phyloP scores from a whole-genome alignment of 495 filamentous ascomycete genomes.

The Thozetella sp. region DNA sequence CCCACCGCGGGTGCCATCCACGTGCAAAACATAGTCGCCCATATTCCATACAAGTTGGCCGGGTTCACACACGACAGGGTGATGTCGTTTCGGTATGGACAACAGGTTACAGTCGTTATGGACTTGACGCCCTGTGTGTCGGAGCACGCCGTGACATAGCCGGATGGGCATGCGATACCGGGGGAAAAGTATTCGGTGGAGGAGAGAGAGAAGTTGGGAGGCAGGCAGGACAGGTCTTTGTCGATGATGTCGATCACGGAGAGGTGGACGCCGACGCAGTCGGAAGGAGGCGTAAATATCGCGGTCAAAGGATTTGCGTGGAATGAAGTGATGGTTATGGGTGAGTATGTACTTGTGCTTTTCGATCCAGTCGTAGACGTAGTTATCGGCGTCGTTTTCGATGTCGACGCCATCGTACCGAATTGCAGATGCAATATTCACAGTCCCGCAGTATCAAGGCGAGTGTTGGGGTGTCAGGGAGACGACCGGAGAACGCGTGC shows the following conservation, averaged over 20 bases:
- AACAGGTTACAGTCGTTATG: slow-evolving; percentile 13
- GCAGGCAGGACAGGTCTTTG: slow-evolving; percentile 6
- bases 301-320: slow-evolving; percentile 3
- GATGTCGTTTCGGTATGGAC: slow-evolving; percentile 9
- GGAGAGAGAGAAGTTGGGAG: slow-evolving; percentile 4
- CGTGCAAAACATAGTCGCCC: slow-evolving; percentile 9
- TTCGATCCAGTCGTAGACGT: no score
- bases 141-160: slow-evolving; percentile 12
- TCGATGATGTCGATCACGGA: slow-evolving; percentile 6
- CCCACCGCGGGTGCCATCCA: slow-evolving; percentile 1
- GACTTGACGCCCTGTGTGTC: slow-evolving; percentile 8
- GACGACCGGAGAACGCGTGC: no score
- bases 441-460: no score
- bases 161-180: slow-evolving; percentile 8
- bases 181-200: slow-evolving; percentile 11
- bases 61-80: slow-evolving; percentile 8
- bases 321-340: slow-evolving; percentile 10
- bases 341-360: no score
- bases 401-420: no score
- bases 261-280: slow-evolving; percentile 7
- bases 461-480: no score
- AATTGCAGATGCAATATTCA: no score
- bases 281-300: no score
- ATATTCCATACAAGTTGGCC: neutral
- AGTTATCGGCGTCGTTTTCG: no score